Conservation (phyloP, 2,329 filamentous ascomycete species). For the Talaromyces sp. region DNA sequence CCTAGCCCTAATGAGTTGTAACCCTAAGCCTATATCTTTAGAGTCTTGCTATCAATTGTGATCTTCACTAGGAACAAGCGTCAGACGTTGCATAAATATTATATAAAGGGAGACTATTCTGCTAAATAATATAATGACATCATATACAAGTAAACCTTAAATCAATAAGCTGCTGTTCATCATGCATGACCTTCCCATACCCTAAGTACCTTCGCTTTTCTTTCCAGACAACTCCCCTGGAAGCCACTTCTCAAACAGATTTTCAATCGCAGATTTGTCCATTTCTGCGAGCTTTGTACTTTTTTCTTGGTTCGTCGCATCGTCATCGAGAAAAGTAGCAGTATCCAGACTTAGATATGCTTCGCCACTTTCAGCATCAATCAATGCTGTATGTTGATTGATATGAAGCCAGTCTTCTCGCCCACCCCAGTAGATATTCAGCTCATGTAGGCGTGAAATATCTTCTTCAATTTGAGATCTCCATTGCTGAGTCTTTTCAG, state of each 20-base stretch:
- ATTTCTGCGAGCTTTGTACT: neutral
- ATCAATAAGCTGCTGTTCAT: neutral
- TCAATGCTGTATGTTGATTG: slow-evolving; percentile 7
- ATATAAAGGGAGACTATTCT: neutral
- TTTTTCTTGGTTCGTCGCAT: neutral
- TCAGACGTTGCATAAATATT: neutral
- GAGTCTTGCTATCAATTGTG: neutral
- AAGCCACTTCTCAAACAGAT: slow-evolving; percentile 4
- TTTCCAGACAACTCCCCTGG: neutral
- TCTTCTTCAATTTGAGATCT: slow-evolving; percentile 9
- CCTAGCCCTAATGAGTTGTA: neutral
- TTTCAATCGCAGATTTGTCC: neutral
- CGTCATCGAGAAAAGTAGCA: neutral
- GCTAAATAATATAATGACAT: neutral
- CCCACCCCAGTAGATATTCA: slow-evolving; percentile 1
- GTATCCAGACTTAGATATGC: neutral
- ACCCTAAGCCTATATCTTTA: neutral
- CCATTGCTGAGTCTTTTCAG: neutral
- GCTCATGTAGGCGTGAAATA: neutral
- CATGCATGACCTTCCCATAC: neutral
- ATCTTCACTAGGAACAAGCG: neutral
- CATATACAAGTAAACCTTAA: neutral
- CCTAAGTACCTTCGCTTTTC: neutral
- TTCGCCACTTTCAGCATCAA: neutral
- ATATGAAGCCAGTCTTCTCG: slow-evolving; percentile 5